These are phyloP conservation scores for Sabuloglossum arenarium DNA, from an alignment of 495 filamentous ascomycete genomes.

Conservation along the genomic window DNA sequence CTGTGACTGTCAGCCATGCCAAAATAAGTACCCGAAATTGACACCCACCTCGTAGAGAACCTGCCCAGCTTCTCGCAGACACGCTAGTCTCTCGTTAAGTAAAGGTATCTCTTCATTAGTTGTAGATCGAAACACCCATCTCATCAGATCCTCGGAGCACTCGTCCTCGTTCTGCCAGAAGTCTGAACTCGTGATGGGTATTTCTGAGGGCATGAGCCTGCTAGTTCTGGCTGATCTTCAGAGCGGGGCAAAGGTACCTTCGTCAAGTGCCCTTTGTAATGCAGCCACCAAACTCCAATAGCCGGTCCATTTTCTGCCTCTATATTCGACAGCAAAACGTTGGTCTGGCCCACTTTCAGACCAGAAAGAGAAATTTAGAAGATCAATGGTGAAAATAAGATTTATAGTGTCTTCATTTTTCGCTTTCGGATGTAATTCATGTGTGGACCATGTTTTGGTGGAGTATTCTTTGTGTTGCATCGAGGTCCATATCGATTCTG, in stretches of 20 bases:
- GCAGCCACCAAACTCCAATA: slow-evolving; percentile 89
- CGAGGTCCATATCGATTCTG: slow-evolving; percentile 47
- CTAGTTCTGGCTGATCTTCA: neutral
- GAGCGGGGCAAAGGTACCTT: slow-evolving; percentile 30
- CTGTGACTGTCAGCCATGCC: slow-evolving; percentile 20
- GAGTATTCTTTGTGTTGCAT: slow-evolving; percentile 77
- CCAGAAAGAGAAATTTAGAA: slow-evolving; percentile 96
- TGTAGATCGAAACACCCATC: slow-evolving; percentile 64
- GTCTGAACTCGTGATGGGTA: slow-evolving; percentile 72
- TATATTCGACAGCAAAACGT: slow-evolving; percentile 63
- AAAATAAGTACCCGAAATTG: neutral
- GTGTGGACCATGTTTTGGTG: slow-evolving; percentile 63
- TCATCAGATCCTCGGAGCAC: slow-evolving; percentile 53
- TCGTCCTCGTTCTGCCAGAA: slow-evolving; percentile 68
- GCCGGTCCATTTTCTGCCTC: slow-evolving; percentile 65
- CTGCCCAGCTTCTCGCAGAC: slow-evolving; percentile 66
- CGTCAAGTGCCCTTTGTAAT: slow-evolving; percentile 70
- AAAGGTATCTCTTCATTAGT: slow-evolving; percentile 78
- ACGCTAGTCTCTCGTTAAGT: slow-evolving; percentile 52
- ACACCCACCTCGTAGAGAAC: slow-evolving; percentile 61
- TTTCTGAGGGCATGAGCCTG: slow-evolving; percentile 26
- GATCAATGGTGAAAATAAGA: slow-evolving; percentile 92
- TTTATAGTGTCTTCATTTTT: slow-evolving; percentile 54
- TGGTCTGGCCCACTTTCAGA: slow-evolving; percentile 39
- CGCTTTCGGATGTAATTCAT: slow-evolving; percentile 73